phyloP scores from a whole-genome alignment of 768 basidiomycete species.

The Tulasnella sp. region DNA sequence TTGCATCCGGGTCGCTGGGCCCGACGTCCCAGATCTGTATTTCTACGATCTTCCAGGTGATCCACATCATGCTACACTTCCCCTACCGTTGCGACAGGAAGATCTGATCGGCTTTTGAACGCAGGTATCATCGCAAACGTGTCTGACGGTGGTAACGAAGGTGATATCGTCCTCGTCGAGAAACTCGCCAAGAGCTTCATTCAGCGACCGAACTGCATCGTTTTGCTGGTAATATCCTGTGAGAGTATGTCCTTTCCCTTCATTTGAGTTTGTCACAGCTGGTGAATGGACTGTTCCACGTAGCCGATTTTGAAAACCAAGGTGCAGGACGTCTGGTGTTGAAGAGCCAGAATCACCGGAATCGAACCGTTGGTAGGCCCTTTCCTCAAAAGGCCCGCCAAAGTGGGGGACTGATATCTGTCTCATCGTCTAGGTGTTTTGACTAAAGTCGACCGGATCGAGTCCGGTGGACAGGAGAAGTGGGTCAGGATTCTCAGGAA shows the following conservation, averaged over 20 bases:
- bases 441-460: constrained; percentile 65
- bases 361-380: constrained; percentile 54
- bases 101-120: no score
- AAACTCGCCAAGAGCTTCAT: constrained; percentile 13
- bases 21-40: constrained; percentile 27
- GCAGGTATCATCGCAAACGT: constrained; percentile 18
- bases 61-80: constrained; percentile 17
- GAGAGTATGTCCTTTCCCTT: constrained; percentile 17
- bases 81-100: neutral
- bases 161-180: constrained; percentile 14
- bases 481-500: constrained; percentile 36
- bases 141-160: constrained; percentile 9
- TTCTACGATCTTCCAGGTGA: constrained; percentile 25
- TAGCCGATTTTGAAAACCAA: constrained; percentile 76
- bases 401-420: no score
- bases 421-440: no score
- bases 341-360: constrained; percentile 47
- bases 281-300: no score
- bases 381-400: no score
- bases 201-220: constrained; percentile 4
- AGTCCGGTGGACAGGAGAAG: constrained; percentile 38
- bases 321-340: constrained; percentile 59
- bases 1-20: constrained; percentile 38
- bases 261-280: no score
- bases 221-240: constrained; percentile 17